phyloP scores from a whole-genome alignment of 2,329 filamentous ascomycete species.

The Fusarium mangiferae region DNA sequence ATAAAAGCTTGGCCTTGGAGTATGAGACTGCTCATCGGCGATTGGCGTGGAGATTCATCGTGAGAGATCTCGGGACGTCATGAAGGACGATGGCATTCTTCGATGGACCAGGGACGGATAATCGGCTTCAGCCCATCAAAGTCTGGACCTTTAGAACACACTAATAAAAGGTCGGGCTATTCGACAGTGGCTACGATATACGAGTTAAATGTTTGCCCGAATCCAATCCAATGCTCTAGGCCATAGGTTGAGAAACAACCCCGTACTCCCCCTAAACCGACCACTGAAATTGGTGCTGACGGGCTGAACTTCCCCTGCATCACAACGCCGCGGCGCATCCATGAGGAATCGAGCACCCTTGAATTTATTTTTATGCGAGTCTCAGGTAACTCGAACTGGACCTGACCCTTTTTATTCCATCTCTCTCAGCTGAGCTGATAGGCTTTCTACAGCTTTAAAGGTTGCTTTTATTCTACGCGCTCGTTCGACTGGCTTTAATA shows the following conservation, averaged over 20 bases:
- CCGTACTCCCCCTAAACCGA: slow-evolving; percentile 11
- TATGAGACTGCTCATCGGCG: slow-evolving; percentile 29
- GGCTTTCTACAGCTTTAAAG: neutral
- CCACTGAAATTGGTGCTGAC: slow-evolving; percentile 32
- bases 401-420: neutral
- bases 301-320: slow-evolving; percentile 30
- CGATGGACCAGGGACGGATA: slow-evolving; percentile 19
- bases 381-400: neutral
- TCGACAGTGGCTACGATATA: slow-evolving; percentile 4
- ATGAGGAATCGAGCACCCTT: slow-evolving; percentile 9
- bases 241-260: neutral
- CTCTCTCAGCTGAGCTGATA: slow-evolving; percentile 7
- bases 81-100: neutral
- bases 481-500: neutral
- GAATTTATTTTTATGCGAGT: slow-evolving; percentile 13
- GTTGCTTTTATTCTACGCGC: neutral
- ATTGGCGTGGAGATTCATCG: slow-evolving; percentile 24
- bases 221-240: neutral
- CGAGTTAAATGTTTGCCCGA: neutral
- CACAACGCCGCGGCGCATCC: slow-evolving; percentile 1
- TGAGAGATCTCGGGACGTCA: slow-evolving; percentile 9
- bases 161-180: neutral
- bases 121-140: slow-evolving; percentile 20
- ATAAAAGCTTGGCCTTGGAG: slow-evolving; percentile 28
- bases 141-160: neutral